Percentiles rank a stretch among this genome's conserved stretches.
phyloP scores from a whole-genome alignment of 116 monocot genomes.

The Trichopus zeylanicus region DNA sequence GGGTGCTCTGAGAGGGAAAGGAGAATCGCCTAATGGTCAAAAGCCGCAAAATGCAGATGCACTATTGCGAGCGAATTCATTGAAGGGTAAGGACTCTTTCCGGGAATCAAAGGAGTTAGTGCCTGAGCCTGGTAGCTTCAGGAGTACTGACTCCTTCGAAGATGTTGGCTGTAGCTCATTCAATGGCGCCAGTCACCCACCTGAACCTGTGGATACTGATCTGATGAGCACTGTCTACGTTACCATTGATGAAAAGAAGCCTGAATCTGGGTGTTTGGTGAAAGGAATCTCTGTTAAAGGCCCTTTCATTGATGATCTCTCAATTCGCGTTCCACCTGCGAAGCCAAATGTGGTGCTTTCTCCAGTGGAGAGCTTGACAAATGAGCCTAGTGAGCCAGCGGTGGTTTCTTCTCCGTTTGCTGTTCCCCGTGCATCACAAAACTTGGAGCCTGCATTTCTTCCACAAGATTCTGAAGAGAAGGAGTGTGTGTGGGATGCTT shows the following conservation, averaged over 20 bases:
- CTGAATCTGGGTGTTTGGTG: conserved; percentile 37
- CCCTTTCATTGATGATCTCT: conserved; percentile 65
- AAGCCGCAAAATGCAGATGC: conserved; percentile 14
- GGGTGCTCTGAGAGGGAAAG: conserved; percentile 8
- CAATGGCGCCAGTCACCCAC: conserved; percentile 74
- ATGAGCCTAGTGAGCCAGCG: conserved; percentile 17
- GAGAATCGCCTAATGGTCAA: conserved; percentile 1
- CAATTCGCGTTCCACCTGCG: conserved; percentile 28
- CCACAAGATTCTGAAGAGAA: conserved; percentile 58
- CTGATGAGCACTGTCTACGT: conserved; percentile 69
- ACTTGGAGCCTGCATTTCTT: conserved; percentile 17
- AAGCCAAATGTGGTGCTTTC: conserved; percentile 25
- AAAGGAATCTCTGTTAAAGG: conserved; percentile 47
- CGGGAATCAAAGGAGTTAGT: conserved; percentile 22
- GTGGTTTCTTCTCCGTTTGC: conserved; percentile 27
- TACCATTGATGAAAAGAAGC: conserved; percentile 50
- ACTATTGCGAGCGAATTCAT: conserved; percentile 7
- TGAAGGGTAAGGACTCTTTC: conserved; percentile 35
- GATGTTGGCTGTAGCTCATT: conserved; percentile 52
- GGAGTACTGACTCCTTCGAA: conserved; percentile 45
- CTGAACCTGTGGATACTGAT: conserved; percentile 77
- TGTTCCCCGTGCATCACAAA: conserved; percentile 20
- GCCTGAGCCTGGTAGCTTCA: conserved; percentile 31
- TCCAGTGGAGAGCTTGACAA: conserved; percentile 24
- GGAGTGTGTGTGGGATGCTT: conserved; percentile 87